phyloP scores from a whole-genome alignment of 495 filamentous ascomycete species.

The Tuber magnatum region DNA sequence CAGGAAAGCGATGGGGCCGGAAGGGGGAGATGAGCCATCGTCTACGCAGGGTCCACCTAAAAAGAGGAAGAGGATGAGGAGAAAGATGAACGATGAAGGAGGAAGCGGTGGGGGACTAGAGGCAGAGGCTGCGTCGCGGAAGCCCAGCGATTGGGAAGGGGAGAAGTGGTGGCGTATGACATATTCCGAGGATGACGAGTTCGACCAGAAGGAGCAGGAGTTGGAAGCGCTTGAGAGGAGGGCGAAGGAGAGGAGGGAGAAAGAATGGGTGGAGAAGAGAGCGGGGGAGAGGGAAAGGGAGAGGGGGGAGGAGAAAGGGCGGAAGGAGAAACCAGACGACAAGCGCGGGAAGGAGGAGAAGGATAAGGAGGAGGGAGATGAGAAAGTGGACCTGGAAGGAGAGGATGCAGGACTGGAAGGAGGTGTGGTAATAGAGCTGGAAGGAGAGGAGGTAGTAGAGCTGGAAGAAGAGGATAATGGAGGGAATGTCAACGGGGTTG shows the following conservation, averaged over 20 bases:
- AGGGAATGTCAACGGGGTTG: background rate
- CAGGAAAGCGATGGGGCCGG: background rate
- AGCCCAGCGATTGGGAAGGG: background rate
- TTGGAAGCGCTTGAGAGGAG: background rate
- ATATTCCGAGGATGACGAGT: constrained; percentile 17
- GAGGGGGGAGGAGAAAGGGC: constrained; percentile 24
- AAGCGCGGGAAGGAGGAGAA: background rate
- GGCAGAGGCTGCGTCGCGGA: background rate
- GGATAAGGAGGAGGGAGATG: background rate
- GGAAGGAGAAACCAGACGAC: background rate
- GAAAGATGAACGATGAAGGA: background rate
- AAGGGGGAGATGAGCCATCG: background rate
- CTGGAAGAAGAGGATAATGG: background rate
- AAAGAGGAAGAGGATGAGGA: background rate
- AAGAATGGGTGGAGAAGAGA: background rate
- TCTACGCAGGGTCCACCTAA: background rate
- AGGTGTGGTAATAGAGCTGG: background rate
- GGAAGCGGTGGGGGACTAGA: background rate
- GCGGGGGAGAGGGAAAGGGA: background rate
- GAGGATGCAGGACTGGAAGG: background rate
- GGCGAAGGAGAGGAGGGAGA: background rate
- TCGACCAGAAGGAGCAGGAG: constrained; percentile 5
- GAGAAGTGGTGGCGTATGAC: constrained; percentile 5
- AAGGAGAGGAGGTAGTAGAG: background rate
- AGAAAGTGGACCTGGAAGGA: background rate